These are phyloP conservation scores for Zymoseptoria passerinii DNA, from an alignment of 2,329 filamentous ascomycete genomes.

Conservation along the genomic window DNA sequence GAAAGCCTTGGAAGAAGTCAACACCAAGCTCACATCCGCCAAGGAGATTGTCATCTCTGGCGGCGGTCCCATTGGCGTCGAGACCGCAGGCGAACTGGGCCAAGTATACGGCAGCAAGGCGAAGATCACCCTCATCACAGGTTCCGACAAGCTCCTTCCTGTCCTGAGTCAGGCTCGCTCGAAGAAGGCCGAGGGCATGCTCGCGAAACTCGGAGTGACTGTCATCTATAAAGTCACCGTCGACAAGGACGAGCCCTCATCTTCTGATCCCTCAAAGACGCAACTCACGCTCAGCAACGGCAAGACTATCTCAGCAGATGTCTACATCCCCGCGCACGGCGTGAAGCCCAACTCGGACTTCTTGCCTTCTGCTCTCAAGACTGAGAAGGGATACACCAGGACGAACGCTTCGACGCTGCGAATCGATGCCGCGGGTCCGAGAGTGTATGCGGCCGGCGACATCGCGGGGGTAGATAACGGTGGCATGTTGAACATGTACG, in stretches of 20 bases:
- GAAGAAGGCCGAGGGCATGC: constrained; percentile 37
- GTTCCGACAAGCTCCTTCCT: constrained; percentile 34
- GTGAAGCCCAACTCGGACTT: constrained; percentile 46
- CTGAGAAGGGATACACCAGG: constrained; percentile 40
- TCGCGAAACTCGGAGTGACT: constrained; percentile 41
- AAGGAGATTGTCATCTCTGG: constrained; percentile 30
- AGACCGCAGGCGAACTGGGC: constrained; percentile 33
- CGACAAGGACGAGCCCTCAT: constrained; percentile 21
- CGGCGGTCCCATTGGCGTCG: constrained; percentile 32
- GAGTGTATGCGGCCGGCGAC: constrained; percentile 45
- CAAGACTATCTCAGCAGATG: constrained; percentile 39
- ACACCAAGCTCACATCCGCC: constrained; percentile 28
- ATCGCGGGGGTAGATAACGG: constrained; percentile 37
- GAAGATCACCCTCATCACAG: constrained; percentile 40
- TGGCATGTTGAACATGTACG: constrained; percentile 34
- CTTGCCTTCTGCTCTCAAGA: constrained; percentile 39
- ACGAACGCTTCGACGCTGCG: constrained; percentile 40
- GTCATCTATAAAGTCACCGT: constrained; percentile 25
- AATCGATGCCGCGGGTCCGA: constrained; percentile 36
- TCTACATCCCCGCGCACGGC: constrained; percentile 47
- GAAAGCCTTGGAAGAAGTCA: constrained; percentile 27
- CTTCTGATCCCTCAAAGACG: constrained; percentile 31
- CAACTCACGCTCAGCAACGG: constrained; percentile 41
- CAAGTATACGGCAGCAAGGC: constrained; percentile 30
- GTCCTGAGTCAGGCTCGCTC: constrained; percentile 34